Evolutionary conservation across 2,329 filamentous ascomycete species (phyloP).

Genomic region (Madurella mycetomatis): DNA sequence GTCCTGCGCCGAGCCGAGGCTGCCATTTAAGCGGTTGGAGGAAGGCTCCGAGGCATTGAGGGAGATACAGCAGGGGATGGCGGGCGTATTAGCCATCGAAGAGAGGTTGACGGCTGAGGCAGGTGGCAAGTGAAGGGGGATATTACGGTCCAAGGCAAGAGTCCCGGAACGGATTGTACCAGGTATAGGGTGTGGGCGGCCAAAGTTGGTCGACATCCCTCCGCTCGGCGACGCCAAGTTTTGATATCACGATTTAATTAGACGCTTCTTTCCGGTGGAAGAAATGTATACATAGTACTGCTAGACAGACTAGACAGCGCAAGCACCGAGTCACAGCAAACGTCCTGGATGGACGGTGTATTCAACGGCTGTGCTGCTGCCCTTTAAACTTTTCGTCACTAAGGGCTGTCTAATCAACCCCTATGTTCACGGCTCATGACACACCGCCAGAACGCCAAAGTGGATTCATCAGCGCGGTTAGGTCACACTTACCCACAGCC

Average conservation of each 20-base stretch:
- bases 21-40: conserved; percentile 36
- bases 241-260: no score
- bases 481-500: neutral
- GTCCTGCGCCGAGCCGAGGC: conserved; percentile 33
- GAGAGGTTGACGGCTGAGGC: conserved; percentile 29
- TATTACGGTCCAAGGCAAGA: no score
- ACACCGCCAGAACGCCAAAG: neutral
- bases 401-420: no score
- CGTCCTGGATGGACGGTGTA: no score
- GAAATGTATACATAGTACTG: no score
- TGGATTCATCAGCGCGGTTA: neutral
- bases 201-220: neutral
- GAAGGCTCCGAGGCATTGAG: conserved; percentile 31
- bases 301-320: no score
- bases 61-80: conserved; percentile 35
- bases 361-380: no score
- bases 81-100: conserved; percentile 30
- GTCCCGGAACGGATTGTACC: neutral
- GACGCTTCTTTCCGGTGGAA: no score
- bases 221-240: no score
- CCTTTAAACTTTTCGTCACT: no score
- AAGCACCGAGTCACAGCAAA: no score
- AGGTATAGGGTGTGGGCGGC: neutral
- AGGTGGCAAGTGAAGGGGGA: neutral
- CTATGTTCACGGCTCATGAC: neutral